Base-by-base conservation (phyloP, 2,329 filamentous ascomycete species). In the Cryphonectria radicalis region DNA sequence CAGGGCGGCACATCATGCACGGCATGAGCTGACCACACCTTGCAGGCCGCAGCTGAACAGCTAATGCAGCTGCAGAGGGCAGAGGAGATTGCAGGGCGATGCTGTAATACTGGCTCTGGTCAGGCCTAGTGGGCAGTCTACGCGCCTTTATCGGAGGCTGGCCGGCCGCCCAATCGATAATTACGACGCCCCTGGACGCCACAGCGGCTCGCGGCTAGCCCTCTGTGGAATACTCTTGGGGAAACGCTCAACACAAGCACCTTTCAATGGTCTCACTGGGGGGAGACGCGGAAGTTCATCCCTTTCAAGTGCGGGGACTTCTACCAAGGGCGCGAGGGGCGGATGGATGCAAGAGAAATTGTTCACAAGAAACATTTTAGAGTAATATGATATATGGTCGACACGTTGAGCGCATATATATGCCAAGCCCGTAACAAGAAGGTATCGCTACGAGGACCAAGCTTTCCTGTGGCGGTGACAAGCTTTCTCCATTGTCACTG, bases 381-480 rank as follows among this genome's bases (percentile, higher is more conserved):
- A 4, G 40, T 13, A 40, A 32, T 3, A 37, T 28, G n/a, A 32
- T 7, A 32, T 7, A 32, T 32, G n/a, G 22, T 11, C 5, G 2
- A 17, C 22, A 8, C 25, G 59, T 40, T 22, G 10, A 22, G 17
- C 32, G 32, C 17, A 37, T 14, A 60, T 35, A n/a, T 11, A 35
- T 6, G 28, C 40, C n/a, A 4, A 8, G n/a, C 4, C n/a, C 59
- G 17, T 62, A 13, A 25, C 14, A 22, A 63, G 8, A 62, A 28
- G 37, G 62, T 43, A 43, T 42, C 37, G 28, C 25, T 42, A 63
- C 19, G 35, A 42, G 19, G 43, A 7, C 28, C 42, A 65, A 65
- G 63, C 63, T 50, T 65, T 35, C 19, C 35, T 25, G 25, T 65
- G 42, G 63, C 63, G 63, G 40, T 42, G 43, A 53, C 63, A 65